These are phyloP conservation scores for Bryoerythrophyllum caledonicum DNA, from an alignment of 225 moss, liverwort and hornwort genomes.

Conservation along the genomic window DNA sequence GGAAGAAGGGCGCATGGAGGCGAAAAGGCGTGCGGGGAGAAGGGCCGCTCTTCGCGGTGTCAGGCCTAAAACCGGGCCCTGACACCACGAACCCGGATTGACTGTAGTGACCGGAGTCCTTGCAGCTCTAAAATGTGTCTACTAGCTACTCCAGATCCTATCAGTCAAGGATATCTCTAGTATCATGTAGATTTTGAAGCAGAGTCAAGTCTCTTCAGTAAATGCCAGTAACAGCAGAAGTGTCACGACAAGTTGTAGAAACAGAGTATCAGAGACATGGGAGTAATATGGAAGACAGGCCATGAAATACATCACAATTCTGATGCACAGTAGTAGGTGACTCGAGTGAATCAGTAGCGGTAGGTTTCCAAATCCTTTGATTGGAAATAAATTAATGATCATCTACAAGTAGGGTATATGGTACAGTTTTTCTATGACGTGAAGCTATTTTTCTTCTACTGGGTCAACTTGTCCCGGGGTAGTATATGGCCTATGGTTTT, in stretches of 20 bases:
- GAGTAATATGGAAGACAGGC: not conserved
- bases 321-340: not conserved
- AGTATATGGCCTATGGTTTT: conserved; percentile 55
- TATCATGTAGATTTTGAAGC: no score
- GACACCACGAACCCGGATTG: no score
- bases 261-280: no score
- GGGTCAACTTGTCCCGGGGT: conserved; percentile 26
- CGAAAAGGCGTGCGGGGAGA: no score
- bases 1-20: no score
- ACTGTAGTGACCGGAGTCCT: no score
- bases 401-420: not conserved
- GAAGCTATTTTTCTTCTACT: not conserved
- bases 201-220: not conserved
- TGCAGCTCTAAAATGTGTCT: no score
- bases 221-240: not conserved
- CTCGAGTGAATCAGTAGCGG: no score
- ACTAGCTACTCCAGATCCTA: no score
- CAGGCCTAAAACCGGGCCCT: no score
- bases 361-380: not conserved
- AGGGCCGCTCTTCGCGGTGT: no score
- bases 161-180: not conserved
- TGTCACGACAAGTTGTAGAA: not conserved
- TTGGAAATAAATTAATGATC: conserved; percentile 13
- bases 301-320: not conserved
- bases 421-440: conserved; percentile 14